A percentile compares a stretch with the other conserved stretches of the same genome.
These are phyloP conservation scores for Phytopythium vexans DNA, from an alignment of 352 stramenopile genomes.

Conservation along the genomic window DNA sequence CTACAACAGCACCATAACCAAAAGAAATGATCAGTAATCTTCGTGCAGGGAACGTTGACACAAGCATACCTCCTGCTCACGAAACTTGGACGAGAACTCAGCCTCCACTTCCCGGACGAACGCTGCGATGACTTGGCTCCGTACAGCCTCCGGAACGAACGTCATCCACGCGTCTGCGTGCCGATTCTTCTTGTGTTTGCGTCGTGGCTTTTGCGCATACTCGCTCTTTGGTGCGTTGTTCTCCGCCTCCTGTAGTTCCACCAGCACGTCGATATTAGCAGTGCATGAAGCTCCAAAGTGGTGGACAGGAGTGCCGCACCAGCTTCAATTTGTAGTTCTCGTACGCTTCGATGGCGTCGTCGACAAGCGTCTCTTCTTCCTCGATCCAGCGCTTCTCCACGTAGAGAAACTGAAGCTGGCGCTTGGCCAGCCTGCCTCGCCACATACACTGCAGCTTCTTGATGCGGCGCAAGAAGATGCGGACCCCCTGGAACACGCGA, in stretches of 20 bases:
- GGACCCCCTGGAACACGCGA: constrained; percentile 49
- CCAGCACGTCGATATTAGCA: too few relatives aligned
- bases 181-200: constrained; percentile 12
- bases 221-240: too few relatives aligned
- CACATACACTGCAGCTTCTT: constrained; percentile 55
- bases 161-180: constrained; percentile 38
- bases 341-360: constrained; percentile 38
- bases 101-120: constrained; percentile 36
- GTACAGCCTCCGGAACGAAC: constrained; percentile 32
- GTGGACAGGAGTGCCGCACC: too few relatives aligned
- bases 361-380: constrained; percentile 43
- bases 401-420: constrained; percentile 28
- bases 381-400: constrained; percentile 50
- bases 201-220: constrained; percentile 15
- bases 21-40: too few relatives aligned
- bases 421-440: constrained; percentile 38
- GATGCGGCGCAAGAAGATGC: constrained; percentile 44
- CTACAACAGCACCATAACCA: too few relatives aligned
- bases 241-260: too few relatives aligned
- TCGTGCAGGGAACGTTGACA: too few relatives aligned
- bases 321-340: too few relatives aligned
- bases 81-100: constrained; percentile 34
- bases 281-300: too few relatives aligned
- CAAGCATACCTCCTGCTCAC: constrained; percentile 53
- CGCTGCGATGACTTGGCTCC: constrained; percentile 31